These are phyloP conservation scores for Pleurotus giganteus DNA, from an alignment of 768 basidiomycete genomes.

Conservation along the genomic window DNA sequence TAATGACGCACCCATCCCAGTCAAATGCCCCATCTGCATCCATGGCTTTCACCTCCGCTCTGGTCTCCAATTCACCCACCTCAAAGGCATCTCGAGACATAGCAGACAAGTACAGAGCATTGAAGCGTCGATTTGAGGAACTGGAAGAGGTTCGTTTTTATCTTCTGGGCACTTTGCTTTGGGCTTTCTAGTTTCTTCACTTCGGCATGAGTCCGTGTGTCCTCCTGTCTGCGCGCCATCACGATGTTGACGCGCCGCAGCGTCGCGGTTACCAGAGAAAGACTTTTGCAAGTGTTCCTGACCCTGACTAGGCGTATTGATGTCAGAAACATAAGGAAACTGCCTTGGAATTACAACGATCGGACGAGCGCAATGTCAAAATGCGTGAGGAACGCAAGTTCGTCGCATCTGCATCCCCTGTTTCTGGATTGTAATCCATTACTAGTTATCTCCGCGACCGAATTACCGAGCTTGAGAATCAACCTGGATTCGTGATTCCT, in stretches of 20 bases:
- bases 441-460: constrained; percentile 54
- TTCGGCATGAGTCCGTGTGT: neutral
- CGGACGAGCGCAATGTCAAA: constrained; percentile 61
- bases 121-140: constrained; percentile 66
- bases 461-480: constrained; percentile 57
- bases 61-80: constrained; percentile 26
- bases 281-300: constrained; percentile 20
- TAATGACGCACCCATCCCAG: constrained; percentile 47
- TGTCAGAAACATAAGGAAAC: constrained; percentile 61
- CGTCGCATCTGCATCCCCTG: constrained; percentile 22
- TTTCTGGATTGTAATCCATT: constrained; percentile 10
- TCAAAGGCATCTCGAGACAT: constrained; percentile 43
- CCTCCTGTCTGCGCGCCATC: neutral
- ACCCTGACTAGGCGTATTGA: constrained; percentile 21
- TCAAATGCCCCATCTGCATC: constrained; percentile 26
- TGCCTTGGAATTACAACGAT: constrained; percentile 51
- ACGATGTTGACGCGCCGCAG: neutral
- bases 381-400: constrained; percentile 65
- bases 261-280: constrained; percentile 15
- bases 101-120: constrained; percentile 58
- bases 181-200: neutral
- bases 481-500: constrained; percentile 26
- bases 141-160: constrained; percentile 61
- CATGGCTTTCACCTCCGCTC: constrained; percentile 22
- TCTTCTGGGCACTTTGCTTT: constrained; percentile 19